Base-by-base conservation (phyloP, 2,329 filamentous ascomycete species). In the Penicillium sp. region DNA sequence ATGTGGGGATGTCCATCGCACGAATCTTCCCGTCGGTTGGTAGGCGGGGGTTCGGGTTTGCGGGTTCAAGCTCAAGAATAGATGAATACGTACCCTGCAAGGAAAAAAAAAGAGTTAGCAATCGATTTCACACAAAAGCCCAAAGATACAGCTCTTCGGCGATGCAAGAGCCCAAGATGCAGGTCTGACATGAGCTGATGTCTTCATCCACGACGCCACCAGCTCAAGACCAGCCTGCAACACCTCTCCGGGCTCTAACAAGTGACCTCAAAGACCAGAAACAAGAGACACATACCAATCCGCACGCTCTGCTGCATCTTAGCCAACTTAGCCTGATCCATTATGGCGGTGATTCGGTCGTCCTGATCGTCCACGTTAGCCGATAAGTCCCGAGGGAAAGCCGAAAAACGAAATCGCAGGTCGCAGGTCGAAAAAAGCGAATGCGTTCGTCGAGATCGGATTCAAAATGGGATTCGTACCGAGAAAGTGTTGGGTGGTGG, bases 251-350 rank as follows among this genome's bases (percentile, higher is more conserved):
- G 7, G 16, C 30, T 28, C 42, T 10, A 40, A 14, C 13, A 44
- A 28, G 7, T 4, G 35, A 42, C 11, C 28, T 40, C 14, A 24
- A 33, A 22, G 18, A 14, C 28, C 13, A 25, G 14, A 6, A 16
- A 54, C 51, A 18, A 52, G 18, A 50, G 51, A 46, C 51, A 84
- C 86, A 68, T 84, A 89, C 87, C 87, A 77, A 86, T 89, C 74
- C 83, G 81, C 71, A 82, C 81, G 67, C 80, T 81, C 76, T 80
- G 78, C 76, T 85, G 82, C 80, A 86, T 81, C 73, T 76, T 82
- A 72, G 81, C 81, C 70, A 86, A 75, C 79, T 85, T 86, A 73
- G 82, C 82, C 69, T 80, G 77, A 81, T 86, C 82, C 83, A 86
- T 85, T 65, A 67, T 79, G 72, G 73, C 69, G 70, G 65, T 69